These are phyloP conservation scores for Metschnikowia santaceciliae DNA, from an alignment of 805 yeast species.

Conservation along the genomic window DNA sequence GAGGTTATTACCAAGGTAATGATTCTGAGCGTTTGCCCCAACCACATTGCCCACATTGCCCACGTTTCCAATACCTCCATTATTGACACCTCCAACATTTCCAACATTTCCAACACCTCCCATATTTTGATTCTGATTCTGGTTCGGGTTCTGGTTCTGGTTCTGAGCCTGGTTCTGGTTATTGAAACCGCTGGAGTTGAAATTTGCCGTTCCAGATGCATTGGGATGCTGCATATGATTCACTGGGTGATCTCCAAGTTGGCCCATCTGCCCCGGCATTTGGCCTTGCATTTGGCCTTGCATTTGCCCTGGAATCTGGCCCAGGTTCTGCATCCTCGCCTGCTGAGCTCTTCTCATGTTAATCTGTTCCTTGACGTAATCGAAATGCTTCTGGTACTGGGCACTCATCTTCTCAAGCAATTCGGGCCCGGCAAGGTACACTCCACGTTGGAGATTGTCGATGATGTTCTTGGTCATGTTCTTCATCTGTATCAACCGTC, in stretches of 20 bases:
- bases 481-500: conserved; percentile 72
- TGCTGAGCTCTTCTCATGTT: conserved; percentile 35
- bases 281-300: not conserved
- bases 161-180: not conserved
- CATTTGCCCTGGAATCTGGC: conserved; percentile 7
- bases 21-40: not conserved
- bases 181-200: no score
- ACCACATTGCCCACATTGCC: not conserved
- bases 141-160: not conserved
- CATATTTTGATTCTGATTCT: not conserved
- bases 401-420: conserved; percentile 63
- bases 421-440: conserved; percentile 69
- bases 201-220: not conserved
- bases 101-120: no score
- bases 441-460: conserved; percentile 62
- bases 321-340: conserved; percentile 15
- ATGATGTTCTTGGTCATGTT: conserved; percentile 72
- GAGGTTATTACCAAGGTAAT: not conserved
- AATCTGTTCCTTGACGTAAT: conserved; percentile 65
- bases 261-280: not conserved
- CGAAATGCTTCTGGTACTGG: conserved; percentile 72
- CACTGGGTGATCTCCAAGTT: not conserved
- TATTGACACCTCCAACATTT: no score
- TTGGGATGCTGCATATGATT: not conserved
- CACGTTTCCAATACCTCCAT: no score